These are phyloP conservation scores for Paramecium octaurelia DNA, from an alignment of 73 alveolate genomes.

Conservation along the genomic window DNA sequence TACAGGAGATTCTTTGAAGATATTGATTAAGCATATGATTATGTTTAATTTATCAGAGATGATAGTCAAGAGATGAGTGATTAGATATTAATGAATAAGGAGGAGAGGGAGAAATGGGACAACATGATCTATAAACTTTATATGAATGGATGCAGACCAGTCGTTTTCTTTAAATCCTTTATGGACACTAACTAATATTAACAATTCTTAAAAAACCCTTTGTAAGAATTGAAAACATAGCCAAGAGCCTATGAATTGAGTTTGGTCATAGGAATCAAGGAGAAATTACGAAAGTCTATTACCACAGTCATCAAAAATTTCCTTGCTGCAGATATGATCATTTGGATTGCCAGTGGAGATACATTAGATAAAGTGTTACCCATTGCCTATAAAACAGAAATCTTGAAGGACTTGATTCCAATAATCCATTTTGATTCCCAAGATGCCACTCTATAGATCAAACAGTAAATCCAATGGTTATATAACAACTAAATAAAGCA, in stretches of 20 bases:
- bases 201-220: neutral
- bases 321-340: neutral
- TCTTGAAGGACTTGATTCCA: neutral
- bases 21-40: neutral
- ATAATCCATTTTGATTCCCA: neutral
- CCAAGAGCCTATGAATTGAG: neutral
- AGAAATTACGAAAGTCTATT: neutral
- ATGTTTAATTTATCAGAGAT: conserved; percentile 33
- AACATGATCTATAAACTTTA: neutral
- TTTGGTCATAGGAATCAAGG: neutral
- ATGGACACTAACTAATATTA: neutral
- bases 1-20: neutral
- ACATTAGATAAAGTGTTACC: conserved; percentile 5
- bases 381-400: conserved; percentile 29
- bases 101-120: conserved; percentile 8
- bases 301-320: neutral
- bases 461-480: neutral
- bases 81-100: neutral
- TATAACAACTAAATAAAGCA: neutral
- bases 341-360: conserved; percentile 51
- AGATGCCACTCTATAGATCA: neutral
- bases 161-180: neutral
- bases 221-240: neutral
- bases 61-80: conserved; percentile 21
- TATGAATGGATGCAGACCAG: conserved; percentile 31